Base-by-base conservation (phyloP, 179 eudicot species). In the Pouteria campechiana region DNA sequence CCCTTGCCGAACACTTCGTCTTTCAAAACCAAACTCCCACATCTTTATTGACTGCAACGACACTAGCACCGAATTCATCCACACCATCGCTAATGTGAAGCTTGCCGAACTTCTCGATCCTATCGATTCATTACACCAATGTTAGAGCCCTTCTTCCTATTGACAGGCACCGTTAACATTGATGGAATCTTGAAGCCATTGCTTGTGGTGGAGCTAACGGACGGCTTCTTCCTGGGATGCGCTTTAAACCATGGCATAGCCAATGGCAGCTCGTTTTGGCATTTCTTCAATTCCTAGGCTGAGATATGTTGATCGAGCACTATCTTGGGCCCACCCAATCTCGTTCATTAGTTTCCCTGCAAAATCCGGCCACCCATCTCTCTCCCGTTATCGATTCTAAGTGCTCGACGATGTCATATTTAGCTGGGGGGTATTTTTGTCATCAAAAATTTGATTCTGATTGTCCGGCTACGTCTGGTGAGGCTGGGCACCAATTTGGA, bases 201-300 rank as follows among this genome's bases (percentile, higher is more conserved):
- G 16, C 25, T 75, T 4, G 61, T 57, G 0, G 53, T 66, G 28
- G 69, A 63, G 43, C 63, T 75, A 0, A 33, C 6, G 0, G 76
- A 75, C 19, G 81, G 76, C 2, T 17, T 63, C 28, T 70, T 75
- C 36, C 34, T 75, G 2, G 63, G 71, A 22, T 60, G 63, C 32
- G 32, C 68, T 6, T 49, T 67, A 34, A 74, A 63, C 16, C 81
- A 74, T n/a, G 10, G 23, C 0, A 33, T 60, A 1, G 46, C 12
- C 2, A 78, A 75, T 12, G 82, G 82, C 6, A 46, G 57, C 0
- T 54, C 67, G 3, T 36, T 57, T 3, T 60, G 70, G 45, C 56
- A 60, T 44, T 64, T 73, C 32, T 11, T 63, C 24, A 40, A 40
- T 40, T 28, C 65, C 0, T 68, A 64, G 65, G 48, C 69, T 0